phyloP scores from a whole-genome alignment of 257 asterid species.

The Primulina eburnea region DNA sequence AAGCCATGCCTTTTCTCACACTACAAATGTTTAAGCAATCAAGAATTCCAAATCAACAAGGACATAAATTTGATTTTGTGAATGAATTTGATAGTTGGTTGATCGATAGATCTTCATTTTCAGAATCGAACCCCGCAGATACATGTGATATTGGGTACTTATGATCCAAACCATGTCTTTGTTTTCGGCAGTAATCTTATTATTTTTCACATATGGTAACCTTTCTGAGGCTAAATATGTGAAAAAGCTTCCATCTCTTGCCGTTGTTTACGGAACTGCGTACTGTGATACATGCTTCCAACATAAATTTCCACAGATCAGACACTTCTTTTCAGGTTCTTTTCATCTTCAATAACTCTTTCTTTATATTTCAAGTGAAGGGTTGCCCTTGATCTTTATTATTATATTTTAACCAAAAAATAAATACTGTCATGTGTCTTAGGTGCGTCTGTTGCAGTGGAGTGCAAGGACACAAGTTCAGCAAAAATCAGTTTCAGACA shows the following conservation, averaged over 20 bases:
- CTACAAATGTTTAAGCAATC: conserved; percentile 21
- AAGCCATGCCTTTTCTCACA: conserved; percentile 9
- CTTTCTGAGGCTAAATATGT: not conserved
- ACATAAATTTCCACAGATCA: not conserved
- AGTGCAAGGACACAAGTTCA: conserved; percentile 43
- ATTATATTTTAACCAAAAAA: not conserved
- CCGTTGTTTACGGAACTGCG: not conserved
- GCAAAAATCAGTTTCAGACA: conserved; percentile 32
- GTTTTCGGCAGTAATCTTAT: not conserved
- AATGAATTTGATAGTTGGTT: not conserved
- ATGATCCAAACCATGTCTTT: not conserved
- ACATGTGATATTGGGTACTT: not conserved
- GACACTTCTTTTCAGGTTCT: not conserved
- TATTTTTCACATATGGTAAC: not conserved
- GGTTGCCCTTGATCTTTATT: not conserved
- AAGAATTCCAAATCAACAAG: conserved; percentile 1
- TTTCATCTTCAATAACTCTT: not conserved
- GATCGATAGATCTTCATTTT: too few relatives aligned
- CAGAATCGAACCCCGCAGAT: not conserved
- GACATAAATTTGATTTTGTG: not conserved
- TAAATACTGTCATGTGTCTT: not conserved
- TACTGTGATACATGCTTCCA: not conserved
- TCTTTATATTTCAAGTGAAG: too few relatives aligned
- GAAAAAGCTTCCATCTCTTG: not conserved
- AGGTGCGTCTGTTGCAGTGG: conserved; percentile 84